phyloP scores from a whole-genome alignment of 768 basidiomycete species.

The Termitomyces bulborhizus region DNA sequence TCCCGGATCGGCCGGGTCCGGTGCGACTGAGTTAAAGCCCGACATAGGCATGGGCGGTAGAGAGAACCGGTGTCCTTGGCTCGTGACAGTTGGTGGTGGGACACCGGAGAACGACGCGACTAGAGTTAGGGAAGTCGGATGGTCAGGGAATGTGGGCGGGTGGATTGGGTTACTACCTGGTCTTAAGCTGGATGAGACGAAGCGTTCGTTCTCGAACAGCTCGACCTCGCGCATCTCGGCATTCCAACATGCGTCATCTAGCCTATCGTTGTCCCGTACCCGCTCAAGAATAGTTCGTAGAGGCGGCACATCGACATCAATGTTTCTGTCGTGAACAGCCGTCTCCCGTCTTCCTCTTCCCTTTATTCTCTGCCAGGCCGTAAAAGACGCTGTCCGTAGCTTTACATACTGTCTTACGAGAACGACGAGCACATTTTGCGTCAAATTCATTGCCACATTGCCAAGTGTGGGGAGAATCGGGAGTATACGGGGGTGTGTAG shows the following conservation, averaged over 20 bases:
- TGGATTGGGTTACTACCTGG: neutral
- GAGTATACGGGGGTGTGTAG: constrained; percentile 11
- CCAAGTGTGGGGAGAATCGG: constrained; percentile 6
- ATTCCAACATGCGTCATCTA: constrained; percentile 59
- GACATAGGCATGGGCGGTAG: neutral
- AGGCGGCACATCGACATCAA: neutral
- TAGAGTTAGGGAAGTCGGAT: neutral
- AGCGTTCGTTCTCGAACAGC: constrained; percentile 79
- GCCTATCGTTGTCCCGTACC: constrained; percentile 57
- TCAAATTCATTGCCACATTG: neutral
- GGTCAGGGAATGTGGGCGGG: neutral
- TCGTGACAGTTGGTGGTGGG: neutral
- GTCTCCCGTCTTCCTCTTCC: neutral
- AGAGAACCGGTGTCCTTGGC: neutral
- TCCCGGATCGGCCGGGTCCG: constrained; percentile 8
- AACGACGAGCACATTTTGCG: neutral
- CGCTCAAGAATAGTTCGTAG: constrained; percentile 26
- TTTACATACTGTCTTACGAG: neutral
- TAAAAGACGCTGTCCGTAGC: neutral
- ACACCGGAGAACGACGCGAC: neutral
- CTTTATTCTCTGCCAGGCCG: neutral
- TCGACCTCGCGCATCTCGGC: constrained; percentile 64
- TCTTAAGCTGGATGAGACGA: constrained; percentile 7
- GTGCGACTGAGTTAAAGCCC: neutral
- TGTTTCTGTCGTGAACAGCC: neutral